A percentile compares a stretch with the other conserved stretches of the same genome.
Evolutionary conservation across 192 early-diverging fungal species (phyloP).

Genomic region (Backusella tuberculispora): DNA sequence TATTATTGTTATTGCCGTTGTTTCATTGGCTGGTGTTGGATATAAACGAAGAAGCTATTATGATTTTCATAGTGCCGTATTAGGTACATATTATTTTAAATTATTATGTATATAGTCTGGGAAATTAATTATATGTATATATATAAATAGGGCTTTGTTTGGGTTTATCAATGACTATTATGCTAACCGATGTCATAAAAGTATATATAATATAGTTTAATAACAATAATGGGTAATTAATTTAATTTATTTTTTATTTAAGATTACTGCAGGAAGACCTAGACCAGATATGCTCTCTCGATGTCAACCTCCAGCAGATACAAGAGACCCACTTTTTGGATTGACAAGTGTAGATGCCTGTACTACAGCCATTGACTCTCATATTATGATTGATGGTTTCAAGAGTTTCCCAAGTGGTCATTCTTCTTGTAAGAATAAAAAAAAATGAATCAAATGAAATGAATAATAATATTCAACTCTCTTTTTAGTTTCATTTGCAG

Average conservation of each 20-base stretch:
- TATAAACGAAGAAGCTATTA: constrained; percentile 38
- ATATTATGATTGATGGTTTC: constrained; percentile 74
- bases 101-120: not conserved
- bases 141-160: constrained; percentile 45
- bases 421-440: constrained; percentile 61
- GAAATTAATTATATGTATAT: not conserved
- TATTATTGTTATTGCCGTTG: constrained; percentile 37
- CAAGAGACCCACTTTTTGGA: constrained; percentile 56
- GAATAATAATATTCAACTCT: not conserved
- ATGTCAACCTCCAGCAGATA: constrained; percentile 43
- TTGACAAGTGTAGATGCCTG: constrained; percentile 64
- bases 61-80: constrained; percentile 46
- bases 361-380: constrained; percentile 46
- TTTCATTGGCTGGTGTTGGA: constrained; percentile 24
- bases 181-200: constrained; percentile 56
- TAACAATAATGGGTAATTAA: not conserved
- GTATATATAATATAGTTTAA: not conserved
- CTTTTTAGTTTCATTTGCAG: constrained; percentile 67
- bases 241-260: not conserved
- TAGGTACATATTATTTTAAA: constrained; percentile 33
- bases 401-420: constrained; percentile 91
- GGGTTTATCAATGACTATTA: constrained; percentile 49
- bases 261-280: constrained; percentile 54
- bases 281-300: constrained; percentile 58
- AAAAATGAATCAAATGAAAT: not conserved